Base-by-base conservation (phyloP, 176 grass and related monocot species). In the Zea mays region DNA sequence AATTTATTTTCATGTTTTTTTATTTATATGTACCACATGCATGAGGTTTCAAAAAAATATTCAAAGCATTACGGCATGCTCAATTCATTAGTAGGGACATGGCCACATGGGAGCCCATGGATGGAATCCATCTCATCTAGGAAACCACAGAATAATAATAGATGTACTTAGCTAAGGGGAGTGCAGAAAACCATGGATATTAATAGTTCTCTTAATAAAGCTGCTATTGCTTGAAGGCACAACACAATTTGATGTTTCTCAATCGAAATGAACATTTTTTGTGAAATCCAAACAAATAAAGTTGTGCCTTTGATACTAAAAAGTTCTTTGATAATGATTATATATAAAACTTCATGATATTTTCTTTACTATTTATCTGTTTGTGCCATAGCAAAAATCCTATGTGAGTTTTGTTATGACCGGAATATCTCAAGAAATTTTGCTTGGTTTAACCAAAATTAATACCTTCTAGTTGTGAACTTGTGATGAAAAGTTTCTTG, bases 301-400 rank as follows among this genome's bases (percentile, higher is more conserved):
- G 51, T 21, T 68, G 41, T 5, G 5, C 17, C 8, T 55, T 55
- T 56, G 16, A 56, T 56, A 19, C 51, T 45, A 27, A 27, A 58
- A 59, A 27, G 20, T 59, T 21, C 56, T 59, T 69, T 7, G 46
- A 76, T 71, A 35, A 35, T 19, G 12, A 27, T 37, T 76, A 44
- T 62, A 42, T 8, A 14, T 10, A 63, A 21, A 78, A 55, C 4
- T n/a, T 78, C 15, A 27, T 21, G 39, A 10, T 7, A 4, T 69
- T 68, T 44, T 36, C 2, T 64, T 63, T 63, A 36, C 69, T 57
- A 16, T 77, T 68, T 56, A 73, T 75, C 62, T 74, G 48, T 75
- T 63, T 56, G 33, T 39, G 9, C 47, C 65, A 80, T 13, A 20
- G 16, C 9, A 34, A 8, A 84, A 56, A 34, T 4, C 5, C 10